Evolutionary conservation across 2,329 filamentous ascomycete genomes (phyloP), one percentile per base, ranked within the genome.

Genomic region (Pseudogymnoascus destructans): DNA sequence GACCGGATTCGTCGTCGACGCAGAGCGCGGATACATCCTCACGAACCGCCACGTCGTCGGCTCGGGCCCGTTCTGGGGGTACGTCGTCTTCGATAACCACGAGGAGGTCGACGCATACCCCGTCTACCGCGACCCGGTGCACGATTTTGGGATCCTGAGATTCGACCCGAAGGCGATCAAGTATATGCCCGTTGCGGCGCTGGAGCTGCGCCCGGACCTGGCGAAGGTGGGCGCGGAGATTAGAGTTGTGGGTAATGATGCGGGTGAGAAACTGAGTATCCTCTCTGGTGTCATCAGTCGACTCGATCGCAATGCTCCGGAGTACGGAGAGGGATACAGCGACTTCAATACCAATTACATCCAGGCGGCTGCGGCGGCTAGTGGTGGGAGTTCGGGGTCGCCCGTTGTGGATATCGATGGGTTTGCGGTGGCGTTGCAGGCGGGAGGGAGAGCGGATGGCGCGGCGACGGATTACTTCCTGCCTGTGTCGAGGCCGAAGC

Each of bases 301-400:
- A 66, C 77, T 98, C 60, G 93, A 98, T 68, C 83, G 93, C 65
- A 98, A 98, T 72, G 95, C 95, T 1, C 93, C 93, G 13, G 93
- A 98, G 68, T 97, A 98, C 66, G 92, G 92, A 59, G 93, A 97
- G 63, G 93, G 93, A 25, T 98, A 98, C 72, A 93, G 91, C 71
- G 93, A 98, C 70, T 98, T 98, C 80, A 98, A 86, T 70, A 85
- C 81, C 55, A 85, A 95, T 70, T 98, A 98, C 76, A 97, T 97
- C 66, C 93, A 98, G 74, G 93, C 95, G 63, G 95, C 95, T 11
- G 95, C 93, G 3, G 92, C 93, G 3, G 95, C 93, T 2, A 97
- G 91, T 70, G 93, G 93, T 64, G 93, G 93, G 64, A 95, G 89
- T 74, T 98, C 93, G n/a, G 93, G 93, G 62, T 95, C 88, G 82